Conservation (phyloP, 2,329 filamentous ascomycete genomes). For the Xylaria arbuscula region DNA sequence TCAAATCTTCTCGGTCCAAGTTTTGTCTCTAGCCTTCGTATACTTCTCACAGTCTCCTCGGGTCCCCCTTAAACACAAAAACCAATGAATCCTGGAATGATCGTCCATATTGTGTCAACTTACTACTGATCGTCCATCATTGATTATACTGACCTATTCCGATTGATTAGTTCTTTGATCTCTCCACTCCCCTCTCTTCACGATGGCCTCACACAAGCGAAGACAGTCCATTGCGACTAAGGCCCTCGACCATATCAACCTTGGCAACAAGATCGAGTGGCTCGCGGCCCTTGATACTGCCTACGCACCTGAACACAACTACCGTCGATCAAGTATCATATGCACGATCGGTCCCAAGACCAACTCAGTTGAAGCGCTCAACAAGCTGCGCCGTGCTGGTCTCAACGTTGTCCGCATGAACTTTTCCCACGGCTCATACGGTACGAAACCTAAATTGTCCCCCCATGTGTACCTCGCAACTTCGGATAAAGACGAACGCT, state of each 20-base stretch:
- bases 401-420: slow-evolving; percentile 99
- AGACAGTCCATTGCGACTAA: slow-evolving; percentile 62
- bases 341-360: slow-evolving; percentile 99
- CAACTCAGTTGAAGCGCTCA: slow-evolving; percentile 97
- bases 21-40: neutral
- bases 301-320: slow-evolving; percentile 86
- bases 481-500: neutral
- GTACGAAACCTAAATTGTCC: slow-evolving; percentile 22
- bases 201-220: slow-evolving; percentile 39
- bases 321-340: slow-evolving; percentile 97
- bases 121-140: no score
- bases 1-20: neutral
- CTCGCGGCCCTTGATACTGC: slow-evolving; percentile 84
- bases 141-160: no score
- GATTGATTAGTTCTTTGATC: no score
- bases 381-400: slow-evolving; percentile 87
- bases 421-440: slow-evolving; percentile 92
- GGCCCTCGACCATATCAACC: slow-evolving; percentile 86
- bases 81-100: no score
- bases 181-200: slow-evolving; percentile 3
- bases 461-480: neutral
- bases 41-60: no score
- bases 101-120: no score
- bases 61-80: no score
- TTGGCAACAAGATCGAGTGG: slow-evolving; percentile 76